These are phyloP conservation scores for Pinus albicaulis DNA, from an alignment of 75 land plant genomes.

Conservation along the genomic window DNA sequence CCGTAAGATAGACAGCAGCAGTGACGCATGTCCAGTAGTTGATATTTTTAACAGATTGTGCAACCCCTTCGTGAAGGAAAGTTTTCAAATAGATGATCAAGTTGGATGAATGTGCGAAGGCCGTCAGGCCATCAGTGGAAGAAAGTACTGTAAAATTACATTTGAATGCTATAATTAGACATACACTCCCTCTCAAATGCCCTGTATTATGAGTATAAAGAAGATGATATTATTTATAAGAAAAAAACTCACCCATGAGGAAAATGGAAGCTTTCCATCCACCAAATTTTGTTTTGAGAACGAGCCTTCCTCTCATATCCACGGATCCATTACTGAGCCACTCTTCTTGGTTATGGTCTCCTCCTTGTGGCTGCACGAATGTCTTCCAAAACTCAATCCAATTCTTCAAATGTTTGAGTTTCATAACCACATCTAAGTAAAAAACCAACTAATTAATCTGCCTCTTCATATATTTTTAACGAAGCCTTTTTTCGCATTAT, in stretches of 20 bases:
- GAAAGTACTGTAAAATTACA: constrained; percentile 51
- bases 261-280: constrained; percentile 36
- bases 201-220: too few species aligned
- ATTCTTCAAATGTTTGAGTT: too few species aligned
- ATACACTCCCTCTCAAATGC: too few species aligned
- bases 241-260: constrained; percentile 17
- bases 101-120: constrained; percentile 69
- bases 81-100: constrained; percentile 71
- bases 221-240: too few species aligned
- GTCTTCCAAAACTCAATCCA: too few species aligned
- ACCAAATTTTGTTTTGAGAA: constrained; percentile 23
- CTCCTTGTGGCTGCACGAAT: too few species aligned
- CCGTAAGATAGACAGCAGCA: constrained; percentile 60
- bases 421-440: too few species aligned
- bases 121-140: constrained; percentile 74
- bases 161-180: too few species aligned
- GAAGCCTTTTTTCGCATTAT: too few species aligned
- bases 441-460: too few species aligned
- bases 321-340: constrained; percentile 26
- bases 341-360: constrained; percentile 21
- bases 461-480: too few species aligned
- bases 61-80: constrained; percentile 61
- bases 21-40: constrained; percentile 77
- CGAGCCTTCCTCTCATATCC: constrained; percentile 21
- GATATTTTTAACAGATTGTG: constrained; percentile 65